Evolutionary conservation across 2,329 filamentous ascomycete species (phyloP).

Genomic region (Juglanconis juglandina): DNA sequence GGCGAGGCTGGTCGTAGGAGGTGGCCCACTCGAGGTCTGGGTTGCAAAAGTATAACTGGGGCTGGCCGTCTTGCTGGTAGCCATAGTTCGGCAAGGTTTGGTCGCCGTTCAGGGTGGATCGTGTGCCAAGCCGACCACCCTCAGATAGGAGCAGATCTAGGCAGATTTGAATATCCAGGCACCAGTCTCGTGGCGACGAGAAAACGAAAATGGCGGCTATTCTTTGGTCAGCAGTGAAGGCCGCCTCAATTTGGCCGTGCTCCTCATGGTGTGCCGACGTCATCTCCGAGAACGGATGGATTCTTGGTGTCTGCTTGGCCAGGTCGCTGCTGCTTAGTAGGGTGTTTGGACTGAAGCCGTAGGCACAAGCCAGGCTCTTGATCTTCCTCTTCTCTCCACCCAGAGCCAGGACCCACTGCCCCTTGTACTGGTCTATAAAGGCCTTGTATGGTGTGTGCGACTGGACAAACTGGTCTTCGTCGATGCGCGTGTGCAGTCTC

Average conservation of each 20-base stretch:
- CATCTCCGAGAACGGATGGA: slow-evolving; percentile 34
- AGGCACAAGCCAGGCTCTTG: slow-evolving; percentile 27
- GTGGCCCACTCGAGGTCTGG: slow-evolving; percentile 69
- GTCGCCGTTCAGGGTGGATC: slow-evolving; percentile 56
- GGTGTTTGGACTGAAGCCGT: slow-evolving; percentile 30
- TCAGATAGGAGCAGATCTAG: slow-evolving; percentile 32
- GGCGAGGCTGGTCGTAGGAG: slow-evolving; percentile 60
- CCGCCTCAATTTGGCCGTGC: slow-evolving; percentile 36
- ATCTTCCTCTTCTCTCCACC: slow-evolving; percentile 42
- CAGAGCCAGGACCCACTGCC: slow-evolving; percentile 50
- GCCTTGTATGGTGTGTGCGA: slow-evolving; percentile 70
- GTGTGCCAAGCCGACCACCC: slow-evolving; percentile 60
- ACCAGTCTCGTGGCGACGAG: slow-evolving; percentile 33
- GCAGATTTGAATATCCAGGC: slow-evolving; percentile 31
- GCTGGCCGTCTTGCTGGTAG: slow-evolving; percentile 57
- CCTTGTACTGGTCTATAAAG: slow-evolving; percentile 45
- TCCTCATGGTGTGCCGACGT: slow-evolving; percentile 30
- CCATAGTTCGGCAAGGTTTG: slow-evolving; percentile 27
- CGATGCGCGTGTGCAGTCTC: slow-evolving; percentile 47
- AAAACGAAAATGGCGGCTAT: slow-evolving; percentile 33
- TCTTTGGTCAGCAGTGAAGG: slow-evolving; percentile 40
- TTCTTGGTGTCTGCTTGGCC: slow-evolving; percentile 20
- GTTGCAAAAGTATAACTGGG: slow-evolving; percentile 66
- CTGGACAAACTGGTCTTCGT: slow-evolving; percentile 56
- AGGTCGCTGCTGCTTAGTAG: slow-evolving; percentile 37